Base-by-base conservation (phyloP, 2,329 filamentous ascomycete species). In the Ceratocystis albifundus region DNA sequence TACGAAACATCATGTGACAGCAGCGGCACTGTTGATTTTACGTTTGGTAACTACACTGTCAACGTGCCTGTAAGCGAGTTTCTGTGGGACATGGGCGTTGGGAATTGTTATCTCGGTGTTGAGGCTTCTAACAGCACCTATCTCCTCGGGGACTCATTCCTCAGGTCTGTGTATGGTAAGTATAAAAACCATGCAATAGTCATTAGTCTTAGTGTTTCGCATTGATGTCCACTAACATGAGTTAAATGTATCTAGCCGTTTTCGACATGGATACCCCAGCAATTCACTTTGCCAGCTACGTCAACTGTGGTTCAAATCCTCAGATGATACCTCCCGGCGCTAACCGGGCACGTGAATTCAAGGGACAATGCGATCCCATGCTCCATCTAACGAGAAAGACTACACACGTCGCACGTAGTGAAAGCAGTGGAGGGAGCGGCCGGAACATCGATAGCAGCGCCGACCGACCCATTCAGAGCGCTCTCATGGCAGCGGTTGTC, bases 1-100 rank as follows among this genome's bases (percentile, higher is more conserved):
- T 79, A 82, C 62, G 74, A 81, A 22, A 78, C 86, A 15, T 78
- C 80, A 22, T 81, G 80, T 69, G 66, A 66, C 4, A 67, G 72
- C 5, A 70, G 75, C 48, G 78, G 78, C 53, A 76, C 73, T 0
- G 70, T 82, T 65, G 76, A 80, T 70, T 83, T 80, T 69, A 75
- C 75, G 55, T 82, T 82, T 69, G 79, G 77, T 57, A 75, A 77
- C 36, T 72, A 73, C 30, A 71, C 71, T 25, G 77, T 82, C 71
- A 75, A 75, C 45, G 79, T 82, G 8, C 71, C 76, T 7, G 74
- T 80, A 65, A 73, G 71, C 22, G 79, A 82, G 70, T 78, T 83
- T 48, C 75, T 81, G 66, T 78, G 76, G 76, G 69, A 74, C 55
- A 72, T 75, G 55, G 70, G 68, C 36, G 69, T 71, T 25, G 64